phyloP scores from a whole-genome alignment of 768 basidiomycete species.

The Mycena galopus region DNA sequence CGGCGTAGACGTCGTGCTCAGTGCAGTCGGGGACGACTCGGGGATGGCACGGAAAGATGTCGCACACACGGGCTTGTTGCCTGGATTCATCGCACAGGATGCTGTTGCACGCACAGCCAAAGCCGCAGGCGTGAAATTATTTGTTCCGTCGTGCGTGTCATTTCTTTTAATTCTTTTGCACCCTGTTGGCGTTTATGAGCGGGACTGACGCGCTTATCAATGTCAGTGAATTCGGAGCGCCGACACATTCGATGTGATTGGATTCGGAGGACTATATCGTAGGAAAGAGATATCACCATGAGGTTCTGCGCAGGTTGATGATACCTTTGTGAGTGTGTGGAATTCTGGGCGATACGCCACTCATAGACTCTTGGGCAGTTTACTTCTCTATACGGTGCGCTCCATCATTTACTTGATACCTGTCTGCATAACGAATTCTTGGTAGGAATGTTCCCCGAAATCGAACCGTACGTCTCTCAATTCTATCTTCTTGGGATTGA shows the following conservation, averaged over 20 bases:
- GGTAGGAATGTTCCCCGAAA: not conserved
- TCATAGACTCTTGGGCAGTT: too few species aligned
- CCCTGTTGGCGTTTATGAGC: too few species aligned
- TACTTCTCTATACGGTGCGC: slow-evolving; percentile 12
- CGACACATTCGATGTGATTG: not conserved
- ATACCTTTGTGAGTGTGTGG: slow-evolving; percentile 8
- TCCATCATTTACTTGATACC: not conserved
- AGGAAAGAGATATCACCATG: slow-evolving; percentile 15
- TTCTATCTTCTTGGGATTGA: not conserved
- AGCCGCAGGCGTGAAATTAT: slow-evolving; percentile 11
- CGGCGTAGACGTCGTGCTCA: slow-evolving; percentile 19
- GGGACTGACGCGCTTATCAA: too few species aligned
- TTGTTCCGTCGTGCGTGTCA: slow-evolving; percentile 22
- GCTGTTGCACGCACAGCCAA: slow-evolving; percentile 14
- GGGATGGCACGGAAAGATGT: slow-evolving; percentile 5
- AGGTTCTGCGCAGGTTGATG: slow-evolving; percentile 3
- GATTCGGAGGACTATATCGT: slow-evolving; percentile 3
- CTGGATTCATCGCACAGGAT: slow-evolving; percentile 20
- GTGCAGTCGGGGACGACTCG: slow-evolving; percentile 16
- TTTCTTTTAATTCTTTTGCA: too few species aligned
- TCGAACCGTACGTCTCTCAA: slow-evolving; percentile 26
- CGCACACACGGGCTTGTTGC: not conserved
- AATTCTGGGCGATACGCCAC: too few species aligned
- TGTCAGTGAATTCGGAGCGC: slow-evolving; percentile 13
- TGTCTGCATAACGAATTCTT: not conserved